Conservation (phyloP, 345 rosid genomes). For the Sonneratia caseolaris region DNA sequence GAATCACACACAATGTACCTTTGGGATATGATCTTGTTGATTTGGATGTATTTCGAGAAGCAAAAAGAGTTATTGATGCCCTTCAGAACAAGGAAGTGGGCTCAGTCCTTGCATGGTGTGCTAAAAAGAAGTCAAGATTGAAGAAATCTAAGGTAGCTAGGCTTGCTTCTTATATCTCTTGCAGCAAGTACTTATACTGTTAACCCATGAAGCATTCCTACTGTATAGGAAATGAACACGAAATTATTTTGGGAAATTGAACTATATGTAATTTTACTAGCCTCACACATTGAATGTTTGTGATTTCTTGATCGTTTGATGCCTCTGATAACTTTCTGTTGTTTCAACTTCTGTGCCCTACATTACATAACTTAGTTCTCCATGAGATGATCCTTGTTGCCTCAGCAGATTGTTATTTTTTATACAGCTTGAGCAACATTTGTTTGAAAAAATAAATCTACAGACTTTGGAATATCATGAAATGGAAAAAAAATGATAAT, state of each 20-base stretch:
- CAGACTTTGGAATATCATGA: not conserved
- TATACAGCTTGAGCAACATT: too few relatives aligned
- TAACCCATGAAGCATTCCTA: not conserved
- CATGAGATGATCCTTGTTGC: not conserved
- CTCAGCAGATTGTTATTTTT: not conserved
- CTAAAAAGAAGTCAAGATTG: conserved; percentile 79
- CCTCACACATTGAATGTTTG: not conserved
- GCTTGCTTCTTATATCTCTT: not conserved
- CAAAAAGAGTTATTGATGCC: conserved; percentile 76
- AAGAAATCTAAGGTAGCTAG: conserved; percentile 79
- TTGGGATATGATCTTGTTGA: conserved; percentile 77
- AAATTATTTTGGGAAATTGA: too few relatives aligned
- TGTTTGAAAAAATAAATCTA: not conserved
- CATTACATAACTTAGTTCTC: not conserved
- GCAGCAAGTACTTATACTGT: not conserved
- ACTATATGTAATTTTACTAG: not conserved
- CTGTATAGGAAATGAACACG: not conserved
- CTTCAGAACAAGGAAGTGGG: conserved; percentile 67
- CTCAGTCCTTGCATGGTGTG: conserved; percentile 87
- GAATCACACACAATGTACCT: not conserved
- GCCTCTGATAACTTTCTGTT: not conserved
- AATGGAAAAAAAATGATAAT: not conserved
- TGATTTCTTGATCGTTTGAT: not conserved
- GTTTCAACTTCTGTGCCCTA: not conserved
- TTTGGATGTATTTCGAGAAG: conserved; percentile 83